phyloP scores from a whole-genome alignment of 495 filamentous ascomycete genomes.

The Pyronema omphalodes region DNA sequence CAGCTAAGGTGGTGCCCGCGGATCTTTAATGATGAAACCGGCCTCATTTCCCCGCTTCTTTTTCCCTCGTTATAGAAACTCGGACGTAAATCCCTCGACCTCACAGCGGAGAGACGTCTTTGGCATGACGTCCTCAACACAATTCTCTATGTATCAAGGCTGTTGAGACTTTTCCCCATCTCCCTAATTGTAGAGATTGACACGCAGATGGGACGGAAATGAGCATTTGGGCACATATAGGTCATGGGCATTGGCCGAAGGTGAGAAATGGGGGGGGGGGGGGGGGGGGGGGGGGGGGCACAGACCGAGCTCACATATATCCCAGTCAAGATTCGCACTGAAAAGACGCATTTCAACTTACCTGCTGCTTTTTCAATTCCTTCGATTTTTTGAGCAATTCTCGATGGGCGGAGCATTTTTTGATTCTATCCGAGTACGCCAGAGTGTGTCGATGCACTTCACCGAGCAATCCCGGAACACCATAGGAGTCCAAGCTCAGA shows the following conservation, averaged over 20 bases:
- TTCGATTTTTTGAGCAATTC: slow-evolving; percentile 46
- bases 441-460: slow-evolving; percentile 58
- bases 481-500: slow-evolving; percentile 12
- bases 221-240: background rate
- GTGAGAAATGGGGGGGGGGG: background rate
- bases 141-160: background rate
- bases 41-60: background rate
- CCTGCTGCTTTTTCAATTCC: slow-evolving; percentile 47
- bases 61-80: background rate
- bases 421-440: slow-evolving; percentile 64
- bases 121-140: background rate
- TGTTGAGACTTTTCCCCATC: background rate
- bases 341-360: slow-evolving; percentile 31
- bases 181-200: background rate
- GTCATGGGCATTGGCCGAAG: background rate
- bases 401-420: slow-evolving; percentile 65
- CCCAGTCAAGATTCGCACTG: background rate
- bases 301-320: background rate
- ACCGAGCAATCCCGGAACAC: slow-evolving; percentile 23
- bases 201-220: background rate
- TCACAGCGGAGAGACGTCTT: background rate
- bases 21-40: background rate
- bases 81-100: background rate
- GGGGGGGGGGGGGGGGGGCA: no score
- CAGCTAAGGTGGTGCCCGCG: background rate